Evolutionary conservation across 164 flowering plant genomes (phyloP), one percentile per base, ranked within the genome.

Genomic region (Piper longum): DNA sequence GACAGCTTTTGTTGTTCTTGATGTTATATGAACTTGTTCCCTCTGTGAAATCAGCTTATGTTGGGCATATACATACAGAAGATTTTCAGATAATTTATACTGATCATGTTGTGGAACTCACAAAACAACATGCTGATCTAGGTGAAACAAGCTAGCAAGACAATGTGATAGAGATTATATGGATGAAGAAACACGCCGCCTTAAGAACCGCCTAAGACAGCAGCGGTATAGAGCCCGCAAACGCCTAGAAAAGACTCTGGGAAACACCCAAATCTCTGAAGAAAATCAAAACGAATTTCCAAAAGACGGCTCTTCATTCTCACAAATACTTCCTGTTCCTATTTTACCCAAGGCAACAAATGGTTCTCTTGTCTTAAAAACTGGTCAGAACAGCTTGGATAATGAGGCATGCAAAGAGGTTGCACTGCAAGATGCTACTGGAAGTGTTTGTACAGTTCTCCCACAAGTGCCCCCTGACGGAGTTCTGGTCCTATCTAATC

Each of bases 181-280:
- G 63, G 64, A 75, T 59, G 36, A 67, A 26, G 75, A 72, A 63
- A 57, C 62, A 61, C 68, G 51, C 16, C 69, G 75, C 16, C 58
- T 72, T 26, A 72, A 67, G 71, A 75, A 72, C 59, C 59, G 75
- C 64, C n/a, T 66, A 60, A 69, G 74, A 69, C 77, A 75, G 45
- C 78, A 72, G 60, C 66, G 69, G 44, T 75, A 67, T 56, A 66
- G 78, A 59, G 75, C 67, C 43, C 69, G 73, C 16, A 75, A 75
- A 62, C 75, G 75, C 48, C 69, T 67, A 65, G 70, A 72, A 44
- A 72, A 64, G 12, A 65, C 68, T 54, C 69, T 58, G 63, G 59
- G 56, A 44, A 64, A 61, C 56, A 52, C 56, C 5, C 7, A 36
- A 43, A 12, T 45, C 18, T 5, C 16, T 55, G 42, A 36, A 61